A percentile compares a stretch with the other conserved stretches of the same genome.
Evolutionary conservation across 192 early-diverging fungal genomes (phyloP).

Genomic region (Allomyces macrogynus): DNA sequence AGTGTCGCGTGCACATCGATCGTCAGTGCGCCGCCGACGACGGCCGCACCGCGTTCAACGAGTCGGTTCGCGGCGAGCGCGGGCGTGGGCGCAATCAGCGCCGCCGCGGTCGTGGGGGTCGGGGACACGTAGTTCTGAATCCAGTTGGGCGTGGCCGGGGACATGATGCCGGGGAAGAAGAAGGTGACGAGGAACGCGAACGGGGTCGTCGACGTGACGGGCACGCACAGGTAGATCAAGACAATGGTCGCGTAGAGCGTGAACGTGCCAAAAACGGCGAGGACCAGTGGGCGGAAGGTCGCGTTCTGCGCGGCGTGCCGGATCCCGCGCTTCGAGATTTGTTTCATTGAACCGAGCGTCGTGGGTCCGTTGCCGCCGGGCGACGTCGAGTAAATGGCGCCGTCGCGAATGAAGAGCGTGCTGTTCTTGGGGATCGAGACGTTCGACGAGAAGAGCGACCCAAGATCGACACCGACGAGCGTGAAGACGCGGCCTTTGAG

Average conservation of each 20-base stretch:
- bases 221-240: neutral
- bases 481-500: neutral
- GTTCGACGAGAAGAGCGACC: neutral
- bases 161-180: neutral
- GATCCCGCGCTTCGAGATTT: neutral
- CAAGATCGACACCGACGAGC: neutral
- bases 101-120: no score
- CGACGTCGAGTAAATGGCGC: neutral
- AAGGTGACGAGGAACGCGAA: neutral
- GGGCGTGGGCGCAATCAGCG: no score
- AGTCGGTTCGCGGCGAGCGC: no score
- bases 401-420: neutral
- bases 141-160: neutral
- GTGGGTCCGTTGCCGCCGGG: neutral
- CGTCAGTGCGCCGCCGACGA: no score
- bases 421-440: neutral
- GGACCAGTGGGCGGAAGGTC: neutral
- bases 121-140: no score
- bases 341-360: no score
- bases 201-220: neutral
- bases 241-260: neutral
- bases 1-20: no score
- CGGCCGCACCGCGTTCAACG: no score
- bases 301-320: neutral
- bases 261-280: neutral